Conservation (phyloP, 164 flowering plant genomes). For the Saururus chinensis region DNA sequence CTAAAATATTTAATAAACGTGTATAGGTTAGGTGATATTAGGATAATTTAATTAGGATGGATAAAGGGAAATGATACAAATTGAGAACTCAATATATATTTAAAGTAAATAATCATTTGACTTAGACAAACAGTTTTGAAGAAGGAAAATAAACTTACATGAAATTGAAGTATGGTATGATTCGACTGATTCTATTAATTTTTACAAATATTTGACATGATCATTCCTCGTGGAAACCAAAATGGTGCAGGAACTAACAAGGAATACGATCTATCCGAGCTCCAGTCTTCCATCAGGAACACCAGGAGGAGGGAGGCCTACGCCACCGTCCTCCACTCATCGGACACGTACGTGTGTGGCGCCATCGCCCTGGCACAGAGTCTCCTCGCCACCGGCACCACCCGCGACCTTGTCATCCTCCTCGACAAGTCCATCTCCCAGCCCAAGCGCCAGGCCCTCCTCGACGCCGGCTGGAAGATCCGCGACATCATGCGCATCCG, state of each 20-base stretch:
- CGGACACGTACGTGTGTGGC: conserved; percentile 82
- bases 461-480: conserved; percentile 74
- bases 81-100: too few species aligned
- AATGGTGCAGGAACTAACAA: conserved; percentile 37
- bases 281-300: conserved; percentile 3
- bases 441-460: conserved; percentile 43
- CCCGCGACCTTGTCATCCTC: conserved; percentile 75
- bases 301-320: conserved; percentile 61
- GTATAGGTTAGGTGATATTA: too few species aligned
- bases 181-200: too few species aligned
- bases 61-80: too few species aligned
- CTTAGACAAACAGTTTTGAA: too few species aligned
- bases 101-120: too few species aligned
- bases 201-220: not conserved
- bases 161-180: too few species aligned
- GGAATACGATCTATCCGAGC: conserved; percentile 38
- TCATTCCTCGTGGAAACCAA: not conserved
- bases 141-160: too few species aligned
- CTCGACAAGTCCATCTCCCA: conserved; percentile 63
- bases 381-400: conserved; percentile 56
- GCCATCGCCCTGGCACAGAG: conserved; percentile 84
- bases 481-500: conserved; percentile 66
- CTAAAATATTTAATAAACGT: too few species aligned
- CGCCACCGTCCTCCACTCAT: conserved; percentile 85
- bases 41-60: too few species aligned